Percentiles rank a stretch among this genome's conserved stretches.
Conservation (phyloP, 495 filamentous ascomycete species). For the Tuber calosporum region DNA sequence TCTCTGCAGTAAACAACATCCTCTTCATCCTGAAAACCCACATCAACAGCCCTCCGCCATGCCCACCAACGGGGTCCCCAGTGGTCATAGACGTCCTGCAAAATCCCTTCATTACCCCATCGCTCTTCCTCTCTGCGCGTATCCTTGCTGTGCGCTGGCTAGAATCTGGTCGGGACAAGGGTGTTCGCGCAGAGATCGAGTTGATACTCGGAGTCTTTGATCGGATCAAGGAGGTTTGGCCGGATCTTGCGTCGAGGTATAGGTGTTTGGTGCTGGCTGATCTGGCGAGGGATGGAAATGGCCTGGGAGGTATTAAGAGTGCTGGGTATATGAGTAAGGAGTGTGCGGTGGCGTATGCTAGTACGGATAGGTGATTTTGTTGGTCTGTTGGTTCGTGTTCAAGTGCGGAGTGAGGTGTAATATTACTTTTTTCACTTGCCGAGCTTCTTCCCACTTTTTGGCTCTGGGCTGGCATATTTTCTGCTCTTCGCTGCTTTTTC, state of each 20-base stretch:
- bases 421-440: slow-evolving; percentile 1
- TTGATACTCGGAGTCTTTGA: slow-evolving; percentile 27
- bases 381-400: not conserved
- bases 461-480: not conserved
- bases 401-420: not conserved
- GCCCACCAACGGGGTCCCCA: slow-evolving; percentile 1
- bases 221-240: slow-evolving; percentile 25
- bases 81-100: slow-evolving; percentile 25
- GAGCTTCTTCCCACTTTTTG: not conserved
- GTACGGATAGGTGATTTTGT: slow-evolving; percentile 4
- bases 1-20: slow-evolving; percentile 23
- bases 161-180: slow-evolving; percentile 16
- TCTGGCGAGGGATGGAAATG: slow-evolving; percentile 16
- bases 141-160: slow-evolving; percentile 28
- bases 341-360: slow-evolving; percentile 15
- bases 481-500: not conserved
- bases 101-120: slow-evolving; percentile 30
- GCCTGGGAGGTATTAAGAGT: slow-evolving; percentile 6
- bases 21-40: slow-evolving; percentile 19
- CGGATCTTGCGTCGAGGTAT: slow-evolving; percentile 20
- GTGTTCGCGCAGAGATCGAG: slow-evolving; percentile 20
- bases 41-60: slow-evolving; percentile 15
- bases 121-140: slow-evolving; percentile 21
- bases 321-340: slow-evolving; percentile 21
- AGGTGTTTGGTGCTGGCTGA: slow-evolving; percentile 20